Base-by-base conservation (phyloP, 768 basidiomycete species). In the Ephemerocybe angulata region DNA sequence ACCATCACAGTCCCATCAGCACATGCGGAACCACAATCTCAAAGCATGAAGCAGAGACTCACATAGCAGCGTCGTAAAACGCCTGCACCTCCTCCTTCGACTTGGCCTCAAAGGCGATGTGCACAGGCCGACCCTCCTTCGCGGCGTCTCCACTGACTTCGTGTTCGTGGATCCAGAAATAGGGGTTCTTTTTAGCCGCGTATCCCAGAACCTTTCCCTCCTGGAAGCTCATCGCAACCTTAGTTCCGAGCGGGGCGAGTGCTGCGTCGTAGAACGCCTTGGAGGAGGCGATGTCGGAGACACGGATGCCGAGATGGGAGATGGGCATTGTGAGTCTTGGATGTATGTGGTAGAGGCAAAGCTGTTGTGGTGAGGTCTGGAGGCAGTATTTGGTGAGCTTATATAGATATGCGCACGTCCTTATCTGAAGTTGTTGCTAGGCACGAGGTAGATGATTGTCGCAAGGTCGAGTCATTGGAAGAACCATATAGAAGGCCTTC, bases 31-130 rank as follows among this genome's bases (percentile, higher is more conserved):
- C 15, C 30, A 27, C 6, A 19, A 29, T 19, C 11, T n/a, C n/a
- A 4, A 3, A 21, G 12, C 19, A 31, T n/a, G 19, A 12, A 38
- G 31, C 24, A 42, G 22, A 17, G 2, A 40, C 61, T 54, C 44
- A 65, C 64, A 67, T 57, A 12, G 65, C 65, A 44, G 64, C 64
- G 15, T 52, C 43, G 25, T 67, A 58, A 50, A 65, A 65, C 13
- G 62, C 53, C 33, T 60, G 44, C 13, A 67, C 65, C 31, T 60
- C 56, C 44, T 58, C 50, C n/a, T 62, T 52, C 42, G 60, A 63
- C 21, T 52, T 52, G 3, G 63, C 59, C n/a, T 52, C 40, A 31
- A 65, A 67, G 7, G 64, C 64, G 24, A 64, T 17, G 49, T 67
- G 64, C n/a, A 63, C 47, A 17, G 56, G 52, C 25, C 61, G 56